Base-by-base conservation (phyloP, 768 basidiomycete genomes). In the Ramaria rubella region DNA sequence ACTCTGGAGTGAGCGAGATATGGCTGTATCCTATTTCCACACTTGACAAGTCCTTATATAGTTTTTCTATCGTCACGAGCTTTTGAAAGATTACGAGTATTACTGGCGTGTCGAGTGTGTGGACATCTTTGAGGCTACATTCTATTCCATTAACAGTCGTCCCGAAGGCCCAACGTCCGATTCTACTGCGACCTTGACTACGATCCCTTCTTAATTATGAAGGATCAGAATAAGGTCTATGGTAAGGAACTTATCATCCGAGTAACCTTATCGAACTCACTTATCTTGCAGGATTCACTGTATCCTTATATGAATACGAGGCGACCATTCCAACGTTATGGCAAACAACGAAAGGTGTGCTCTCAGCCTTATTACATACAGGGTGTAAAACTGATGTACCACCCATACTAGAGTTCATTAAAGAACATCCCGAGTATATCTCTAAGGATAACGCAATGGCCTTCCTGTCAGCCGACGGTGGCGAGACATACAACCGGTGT, bases 91-190 rank as follows among this genome's bases (percentile, higher is more conserved):
- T 45, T 88, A 83, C 67, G 77, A 83, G 54, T 90, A 83, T 75
- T 90, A 90, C 69, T 90, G 87, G 87, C 76, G 87, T 14, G 79
- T 90, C 44, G 86, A 89, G 81, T 80, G 60, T 58, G 75, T 68
- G 49, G 23, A 12, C 40, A 38, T 27, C 7, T 29, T 29, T 4
- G 8, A 5, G 14, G 12, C n/a, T 21, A 49, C 27, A 29, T 45
- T 58, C 27, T 23, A 21, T 40, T 58, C 43, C 21, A 30, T 23
- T n/a, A 49, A 3, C 33, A 44, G 54, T n/a, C 57, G 26, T 23
- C 19, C 34, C 57, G 45, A 19, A 86, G 84, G 60, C 87, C 87
- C 2, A 78, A 81, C 60, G 82, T 90, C 51, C 84, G 86, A 68
- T 86, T 83, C 73, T 85, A 81, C 71, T 90, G 88, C 68, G 82